A percentile compares a stretch with the other conserved stretches of the same genome.
Conservation (phyloP, 345 rosid species). For the Cardamine occulta region DNA sequence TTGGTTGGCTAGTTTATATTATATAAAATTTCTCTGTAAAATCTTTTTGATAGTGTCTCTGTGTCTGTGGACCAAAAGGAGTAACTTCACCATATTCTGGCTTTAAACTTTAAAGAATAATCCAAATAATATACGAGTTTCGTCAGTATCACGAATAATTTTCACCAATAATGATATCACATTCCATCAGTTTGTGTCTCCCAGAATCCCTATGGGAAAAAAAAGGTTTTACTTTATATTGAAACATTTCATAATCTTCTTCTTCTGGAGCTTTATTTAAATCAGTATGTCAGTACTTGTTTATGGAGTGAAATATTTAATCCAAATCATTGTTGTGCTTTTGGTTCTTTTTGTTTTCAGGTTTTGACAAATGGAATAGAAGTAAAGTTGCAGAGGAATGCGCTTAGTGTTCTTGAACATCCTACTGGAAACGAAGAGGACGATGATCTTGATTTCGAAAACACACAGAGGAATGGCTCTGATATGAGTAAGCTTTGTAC, state of each 20-base stretch:
- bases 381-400: conserved; percentile 97
- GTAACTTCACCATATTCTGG: conserved; percentile 41
- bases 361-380: conserved; percentile 97
- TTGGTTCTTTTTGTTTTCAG: conserved; percentile 41
- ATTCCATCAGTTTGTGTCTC: conserved; percentile 40
- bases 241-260: conserved; percentile 22
- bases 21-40: conserved; percentile 17
- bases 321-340: conserved; percentile 14
- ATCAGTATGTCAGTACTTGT: conserved; percentile 25
- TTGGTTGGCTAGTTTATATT: conserved; percentile 31
- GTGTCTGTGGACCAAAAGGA: conserved; percentile 40
- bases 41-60: conserved; percentile 39
- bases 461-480: conserved; percentile 59
- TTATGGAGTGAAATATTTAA: conserved; percentile 25
- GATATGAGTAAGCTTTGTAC: conserved; percentile 72
- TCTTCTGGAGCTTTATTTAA: conserved; percentile 34
- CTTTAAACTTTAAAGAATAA: conserved; percentile 34
- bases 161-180: conserved; percentile 5
- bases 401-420: conserved; percentile 93
- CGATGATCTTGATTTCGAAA: conserved; percentile 73
- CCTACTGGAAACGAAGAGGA: conserved; percentile 98
- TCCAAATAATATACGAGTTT: conserved; percentile 19
- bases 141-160: conserved; percentile 8
- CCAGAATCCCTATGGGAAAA: conserved; percentile 15
- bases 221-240: background rate